phyloP scores from a whole-genome alignment of 441 rosid genomes.

The Raphanus hybrid region DNA sequence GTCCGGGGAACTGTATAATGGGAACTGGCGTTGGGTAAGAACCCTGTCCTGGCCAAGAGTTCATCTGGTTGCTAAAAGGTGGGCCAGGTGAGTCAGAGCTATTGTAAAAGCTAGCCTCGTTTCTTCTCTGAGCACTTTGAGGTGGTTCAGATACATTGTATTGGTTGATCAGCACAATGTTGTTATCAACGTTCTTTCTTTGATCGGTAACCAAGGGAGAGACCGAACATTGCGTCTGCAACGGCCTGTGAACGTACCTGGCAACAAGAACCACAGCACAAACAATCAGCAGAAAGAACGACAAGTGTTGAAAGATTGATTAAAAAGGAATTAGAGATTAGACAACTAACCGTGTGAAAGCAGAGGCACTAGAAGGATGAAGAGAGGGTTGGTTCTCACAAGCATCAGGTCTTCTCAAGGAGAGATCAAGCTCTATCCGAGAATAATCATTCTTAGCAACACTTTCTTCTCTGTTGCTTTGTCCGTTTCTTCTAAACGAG shows the following conservation, averaged over 20 bases:
- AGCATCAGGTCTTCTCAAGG: constrained; percentile 61
- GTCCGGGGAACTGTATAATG: constrained; percentile 39
- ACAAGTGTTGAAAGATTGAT: neutral
- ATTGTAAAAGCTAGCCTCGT: constrained; percentile 40
- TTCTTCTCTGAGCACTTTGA: constrained; percentile 56
- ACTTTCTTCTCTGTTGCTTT: constrained; percentile 34
- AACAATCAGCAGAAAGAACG: constrained; percentile 36
- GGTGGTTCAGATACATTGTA: constrained; percentile 47
- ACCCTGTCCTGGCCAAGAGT: constrained; percentile 48
- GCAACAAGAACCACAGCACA: constrained; percentile 41
- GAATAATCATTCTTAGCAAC: constrained; percentile 51
- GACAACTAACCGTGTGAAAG: constrained; percentile 71
- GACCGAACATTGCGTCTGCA: constrained; percentile 48
- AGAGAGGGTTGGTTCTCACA: constrained; percentile 56
- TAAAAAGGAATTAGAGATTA: neutral
- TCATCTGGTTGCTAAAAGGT: constrained; percentile 51
- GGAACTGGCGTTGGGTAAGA: constrained; percentile 53
- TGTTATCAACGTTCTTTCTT: constrained; percentile 41
- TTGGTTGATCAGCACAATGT: constrained; percentile 35
- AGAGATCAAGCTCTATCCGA: constrained; percentile 68
- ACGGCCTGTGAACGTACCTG: constrained; percentile 67
- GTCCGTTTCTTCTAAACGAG: constrained; percentile 44
- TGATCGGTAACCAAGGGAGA: constrained; percentile 40
- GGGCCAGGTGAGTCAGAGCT: constrained; percentile 43
- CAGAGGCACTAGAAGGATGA: constrained; percentile 76